Evolutionary conservation across 2,329 filamentous ascomycete species (phyloP).

Genomic region (Monilinia aucupariae): DNA sequence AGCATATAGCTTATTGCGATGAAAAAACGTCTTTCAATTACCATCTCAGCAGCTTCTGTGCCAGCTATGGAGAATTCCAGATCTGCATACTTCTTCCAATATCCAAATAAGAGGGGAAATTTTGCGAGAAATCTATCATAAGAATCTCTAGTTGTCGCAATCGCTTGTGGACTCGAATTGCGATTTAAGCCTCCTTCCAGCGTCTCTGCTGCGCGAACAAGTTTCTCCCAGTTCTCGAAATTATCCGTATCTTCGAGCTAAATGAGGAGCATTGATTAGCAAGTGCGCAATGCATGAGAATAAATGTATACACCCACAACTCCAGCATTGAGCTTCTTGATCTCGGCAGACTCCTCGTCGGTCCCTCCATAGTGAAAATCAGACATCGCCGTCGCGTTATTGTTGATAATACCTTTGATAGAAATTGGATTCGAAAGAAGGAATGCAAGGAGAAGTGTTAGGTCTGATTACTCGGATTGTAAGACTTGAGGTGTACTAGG

Average conservation of each 20-base stretch:
- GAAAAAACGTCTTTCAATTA: slow-evolving; percentile 40
- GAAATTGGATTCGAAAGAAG: neutral
- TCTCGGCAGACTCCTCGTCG: slow-evolving; percentile 76
- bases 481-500: neutral
- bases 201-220: slow-evolving; percentile 74
- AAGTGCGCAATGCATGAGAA: neutral
- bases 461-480: neutral
- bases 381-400: slow-evolving; percentile 47
- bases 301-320: slow-evolving; percentile 55
- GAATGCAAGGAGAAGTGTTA: neutral
- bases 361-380: slow-evolving; percentile 69
- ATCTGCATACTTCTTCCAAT: slow-evolving; percentile 99
- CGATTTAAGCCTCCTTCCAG: slow-evolving; percentile 92
- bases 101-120: slow-evolving; percentile 92
- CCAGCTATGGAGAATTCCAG: slow-evolving; percentile 95
- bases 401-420: neutral
- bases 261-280: slow-evolving; percentile 19
- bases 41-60: slow-evolving; percentile 95
- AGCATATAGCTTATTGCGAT: slow-evolving; percentile 22
- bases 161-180: slow-evolving; percentile 91
- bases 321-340: slow-evolving; percentile 71
- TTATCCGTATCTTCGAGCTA: slow-evolving; percentile 66
- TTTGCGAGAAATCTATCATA: slow-evolving; percentile 93
- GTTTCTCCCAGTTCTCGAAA: slow-evolving; percentile 92
- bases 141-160: slow-evolving; percentile 76